Conservation (phyloP, 805 yeast species). For the Candida stauntonica region DNA sequence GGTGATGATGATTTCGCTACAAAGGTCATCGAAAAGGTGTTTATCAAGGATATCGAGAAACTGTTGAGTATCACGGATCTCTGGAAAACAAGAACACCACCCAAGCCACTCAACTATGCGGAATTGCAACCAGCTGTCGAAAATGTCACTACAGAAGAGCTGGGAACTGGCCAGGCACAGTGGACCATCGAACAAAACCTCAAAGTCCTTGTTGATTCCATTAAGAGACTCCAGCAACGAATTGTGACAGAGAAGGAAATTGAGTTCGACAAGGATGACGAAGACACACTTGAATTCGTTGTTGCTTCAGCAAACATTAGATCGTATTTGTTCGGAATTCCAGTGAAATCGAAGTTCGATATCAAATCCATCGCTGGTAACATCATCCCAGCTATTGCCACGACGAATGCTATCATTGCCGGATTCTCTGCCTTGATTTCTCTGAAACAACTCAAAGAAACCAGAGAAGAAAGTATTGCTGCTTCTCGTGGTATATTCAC, state of each 20-base stretch:
- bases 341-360: constrained; percentile 72
- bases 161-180: constrained; percentile 33
- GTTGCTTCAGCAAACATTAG: constrained; percentile 80
- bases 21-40: constrained; percentile 56
- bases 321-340: constrained; percentile 65
- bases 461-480: constrained; percentile 27
- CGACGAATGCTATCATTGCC: constrained; percentile 93
- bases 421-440: constrained; percentile 82
- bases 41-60: constrained; percentile 72
- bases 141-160: constrained; percentile 16
- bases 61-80: constrained; percentile 64
- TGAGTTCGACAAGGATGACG: constrained; percentile 92
- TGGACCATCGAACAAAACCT: constrained; percentile 68
- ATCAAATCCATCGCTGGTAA: constrained; percentile 95
- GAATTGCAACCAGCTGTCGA: constrained; percentile 17
- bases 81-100: constrained; percentile 72
- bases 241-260: constrained; percentile 34
- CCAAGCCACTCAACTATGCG: constrained; percentile 51
- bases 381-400: constrained; percentile 97
- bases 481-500: constrained; percentile 48
- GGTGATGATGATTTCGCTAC: constrained; percentile 30
- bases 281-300: constrained; percentile 84
- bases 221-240: constrained; percentile 48
- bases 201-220: constrained; percentile 48
- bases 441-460: constrained; percentile 43